These are phyloP conservation scores for Juncus effusus DNA, from an alignment of 176 grass and related monocot species.

Conservation along the genomic window DNA sequence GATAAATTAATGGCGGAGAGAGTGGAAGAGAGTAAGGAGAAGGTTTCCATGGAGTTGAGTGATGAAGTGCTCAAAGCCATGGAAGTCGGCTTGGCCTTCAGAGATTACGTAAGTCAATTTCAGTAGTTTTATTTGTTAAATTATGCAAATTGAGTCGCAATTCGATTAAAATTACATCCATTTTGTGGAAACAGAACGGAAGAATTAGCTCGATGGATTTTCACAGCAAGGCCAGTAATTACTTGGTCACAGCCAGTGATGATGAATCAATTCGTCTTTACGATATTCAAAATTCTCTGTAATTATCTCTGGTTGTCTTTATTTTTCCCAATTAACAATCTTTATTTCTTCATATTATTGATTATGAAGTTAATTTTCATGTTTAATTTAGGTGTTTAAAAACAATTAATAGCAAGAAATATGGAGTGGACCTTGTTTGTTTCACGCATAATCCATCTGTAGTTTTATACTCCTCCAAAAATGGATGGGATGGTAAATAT, in stretches of 20 bases:
- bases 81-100: constrained; percentile 93
- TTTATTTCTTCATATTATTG: constrained; percentile 26
- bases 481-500: constrained; percentile 95
- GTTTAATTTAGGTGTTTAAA: constrained; percentile 71
- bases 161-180: neutral
- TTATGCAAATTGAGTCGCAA: neutral
- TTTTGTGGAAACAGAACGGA: constrained; percentile 57
- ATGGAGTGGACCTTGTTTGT: constrained; percentile 89
- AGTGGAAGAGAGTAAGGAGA: constrained; percentile 30
- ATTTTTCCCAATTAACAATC: neutral
- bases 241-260: constrained; percentile 87
- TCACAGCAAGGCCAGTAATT: constrained; percentile 70
- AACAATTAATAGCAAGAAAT: constrained; percentile 99
- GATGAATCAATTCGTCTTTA: constrained; percentile 97
- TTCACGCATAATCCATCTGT: constrained; percentile 84
- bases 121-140: neutral
- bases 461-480: constrained; percentile 97
- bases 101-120: constrained; percentile 65
- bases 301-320: constrained; percentile 14
- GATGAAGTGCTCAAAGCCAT: constrained; percentile 97
- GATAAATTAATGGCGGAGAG: constrained; percentile 18
- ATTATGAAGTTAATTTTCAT: constrained; percentile 19
- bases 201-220: constrained; percentile 99
- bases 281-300: constrained; percentile 90
- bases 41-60: constrained; percentile 69